Percentiles rank a stretch among this genome's conserved stretches.
Evolutionary conservation across 768 basidiomycete species (phyloP).

Genomic region (Lactarius vividus): DNA sequence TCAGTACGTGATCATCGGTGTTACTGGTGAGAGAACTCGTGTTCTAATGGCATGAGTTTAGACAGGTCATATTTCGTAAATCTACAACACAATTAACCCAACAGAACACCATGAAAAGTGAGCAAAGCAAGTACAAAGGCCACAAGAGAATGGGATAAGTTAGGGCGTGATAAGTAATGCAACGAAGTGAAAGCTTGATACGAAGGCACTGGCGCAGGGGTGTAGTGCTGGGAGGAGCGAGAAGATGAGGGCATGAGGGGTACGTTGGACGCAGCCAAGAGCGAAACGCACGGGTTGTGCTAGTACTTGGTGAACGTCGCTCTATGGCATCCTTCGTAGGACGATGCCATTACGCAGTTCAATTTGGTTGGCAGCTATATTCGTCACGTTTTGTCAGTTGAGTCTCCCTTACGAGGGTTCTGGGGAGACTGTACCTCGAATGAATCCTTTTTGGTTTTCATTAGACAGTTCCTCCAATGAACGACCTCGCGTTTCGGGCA

Average conservation of each 20-base stretch:
- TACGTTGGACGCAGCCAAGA: not conserved
- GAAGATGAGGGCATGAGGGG: not conserved
- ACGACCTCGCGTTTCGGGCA: slow-evolving; percentile 43
- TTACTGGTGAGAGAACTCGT: not conserved
- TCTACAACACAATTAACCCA: not conserved
- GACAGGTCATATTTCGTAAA: not conserved
- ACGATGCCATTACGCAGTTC: slow-evolving; percentile 27
- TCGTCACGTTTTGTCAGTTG: not conserved
- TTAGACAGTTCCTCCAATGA: slow-evolving; percentile 39
- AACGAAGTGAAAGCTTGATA: not conserved
- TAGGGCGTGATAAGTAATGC: not conserved
- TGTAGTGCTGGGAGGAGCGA: not conserved
- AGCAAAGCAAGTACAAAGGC: not conserved
- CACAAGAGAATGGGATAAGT: not conserved
- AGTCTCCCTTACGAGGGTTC: not conserved
- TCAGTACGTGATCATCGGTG: not conserved
- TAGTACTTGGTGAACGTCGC: not conserved
- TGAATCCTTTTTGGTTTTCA: slow-evolving; percentile 38
- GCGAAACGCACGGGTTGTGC: not conserved
- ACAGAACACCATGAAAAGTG: not conserved
- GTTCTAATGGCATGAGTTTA: not conserved
- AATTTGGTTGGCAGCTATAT: slow-evolving; percentile 17
- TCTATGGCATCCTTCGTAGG: slow-evolving; percentile 10
- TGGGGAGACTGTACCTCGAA: slow-evolving; percentile 23
- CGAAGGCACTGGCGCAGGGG: not conserved